Evolutionary conservation across 2,329 filamentous ascomycete genomes (phyloP), one percentile per base, ranked within the genome.

Genomic region (Diaporthe amygdali): DNA sequence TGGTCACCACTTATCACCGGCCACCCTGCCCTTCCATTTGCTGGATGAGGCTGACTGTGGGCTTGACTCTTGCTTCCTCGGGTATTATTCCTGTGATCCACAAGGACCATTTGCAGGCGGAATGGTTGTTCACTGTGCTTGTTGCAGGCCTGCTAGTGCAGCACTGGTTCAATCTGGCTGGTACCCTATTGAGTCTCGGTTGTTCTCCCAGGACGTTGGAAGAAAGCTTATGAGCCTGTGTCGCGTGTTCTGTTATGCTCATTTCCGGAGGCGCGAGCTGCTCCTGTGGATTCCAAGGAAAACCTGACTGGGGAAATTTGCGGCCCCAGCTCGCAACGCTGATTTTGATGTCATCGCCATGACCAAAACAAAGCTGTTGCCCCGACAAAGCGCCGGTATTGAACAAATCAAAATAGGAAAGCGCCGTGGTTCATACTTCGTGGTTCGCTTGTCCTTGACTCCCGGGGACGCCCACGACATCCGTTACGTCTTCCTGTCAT

Each of bases 231-330:
- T 61, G 68, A 55, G 49, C 39, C 32, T 47, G 17, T 54, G 71
- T 70, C 54, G 69, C 68, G 61, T 55, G 59, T 41, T 41, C 25
- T 41, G 39, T 17, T 44, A 44, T 59, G 51, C 71, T 70, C 71
- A 72, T 70, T 61, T 72, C 68, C 71, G 68, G 61, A 22, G 41
- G 46, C 44, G 46, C 68, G 39, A 54, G 17, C 49, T 72, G 61
- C 17, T 44, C 34, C 39, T 56, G 61, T 72, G 51, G 59, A 5
- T 55, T 66, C 46, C 54, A 51, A 32, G 44, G 46, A 63, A 66
- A 72, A 70, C 61, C 71, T 72, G 71, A 32, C 15, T 30, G 27
- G 39, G 37, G 54, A 72, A 15, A 72, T 72, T 64, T 72, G 41
- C 71, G 41, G 66, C 52, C 68, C 61, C 61, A 67, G 59, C 52